Conservation (phyloP, 345 rosid species). For the Populus ilicifolia region DNA sequence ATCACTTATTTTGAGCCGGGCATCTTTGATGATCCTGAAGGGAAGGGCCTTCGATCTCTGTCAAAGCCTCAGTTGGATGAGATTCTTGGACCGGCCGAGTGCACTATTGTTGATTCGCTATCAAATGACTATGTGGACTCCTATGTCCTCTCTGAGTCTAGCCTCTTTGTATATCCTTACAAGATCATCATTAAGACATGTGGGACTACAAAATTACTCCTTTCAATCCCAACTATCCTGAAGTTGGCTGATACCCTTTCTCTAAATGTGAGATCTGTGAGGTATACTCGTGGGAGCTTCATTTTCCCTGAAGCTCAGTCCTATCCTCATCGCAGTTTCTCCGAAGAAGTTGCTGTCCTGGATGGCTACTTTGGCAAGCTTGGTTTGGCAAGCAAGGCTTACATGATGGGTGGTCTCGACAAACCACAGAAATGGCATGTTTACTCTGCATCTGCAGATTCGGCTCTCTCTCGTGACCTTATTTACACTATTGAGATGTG, state of each 20-base stretch:
- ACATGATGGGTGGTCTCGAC: constrained; percentile 13
- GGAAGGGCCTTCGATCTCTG: constrained; percentile 20
- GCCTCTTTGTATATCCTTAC: constrained; percentile 31
- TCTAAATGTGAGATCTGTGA: constrained; percentile 17
- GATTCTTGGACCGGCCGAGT: constrained; percentile 28
- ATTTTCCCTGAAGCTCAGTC: constrained; percentile 29
- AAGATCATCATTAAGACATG: constrained; percentile 33
- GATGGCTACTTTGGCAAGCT: constrained; percentile 20
- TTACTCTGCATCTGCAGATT: constrained; percentile 23
- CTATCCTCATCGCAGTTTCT: constrained; percentile 28
- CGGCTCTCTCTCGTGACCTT: neutral
- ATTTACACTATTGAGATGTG: constrained; percentile 31
- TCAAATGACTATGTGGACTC: constrained; percentile 25
- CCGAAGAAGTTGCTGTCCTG: constrained; percentile 27
- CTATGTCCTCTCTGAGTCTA: constrained; percentile 29
- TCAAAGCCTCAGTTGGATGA: constrained; percentile 24
- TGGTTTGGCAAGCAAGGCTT: constrained; percentile 14
- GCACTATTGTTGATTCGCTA: constrained; percentile 28
- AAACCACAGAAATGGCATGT: constrained; percentile 29
- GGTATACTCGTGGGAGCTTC: constrained; percentile 33
- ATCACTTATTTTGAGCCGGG: constrained; percentile 22
- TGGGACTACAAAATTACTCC: constrained; percentile 27
- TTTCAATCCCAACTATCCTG: constrained; percentile 22
- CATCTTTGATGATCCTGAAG: constrained; percentile 26
- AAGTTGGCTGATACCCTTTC: constrained; percentile 14